Percentiles rank a stretch among this genome's conserved stretches.
phyloP scores from a whole-genome alignment of 305 asterid species.

The Fraxinus paxiana region DNA sequence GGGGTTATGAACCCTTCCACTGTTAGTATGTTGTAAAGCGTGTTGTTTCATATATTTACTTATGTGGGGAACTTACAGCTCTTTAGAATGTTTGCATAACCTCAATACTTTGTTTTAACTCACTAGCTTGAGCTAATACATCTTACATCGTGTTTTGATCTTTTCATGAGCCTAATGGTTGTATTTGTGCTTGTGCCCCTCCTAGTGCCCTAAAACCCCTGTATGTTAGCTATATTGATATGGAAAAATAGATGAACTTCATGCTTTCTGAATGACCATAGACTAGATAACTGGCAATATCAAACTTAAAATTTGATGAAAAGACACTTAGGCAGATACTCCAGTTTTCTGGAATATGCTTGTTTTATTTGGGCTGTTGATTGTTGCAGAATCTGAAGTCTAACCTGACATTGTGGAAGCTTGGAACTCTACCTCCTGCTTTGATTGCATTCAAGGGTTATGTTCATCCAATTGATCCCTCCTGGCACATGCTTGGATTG shows the following conservation, averaged over 20 bases:
- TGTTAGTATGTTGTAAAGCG: background rate
- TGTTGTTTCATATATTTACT: background rate
- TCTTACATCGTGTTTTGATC: background rate
- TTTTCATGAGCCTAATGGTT: background rate
- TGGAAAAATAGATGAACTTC: background rate
- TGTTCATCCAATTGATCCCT: constrained; percentile 79
- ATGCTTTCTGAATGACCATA: background rate
- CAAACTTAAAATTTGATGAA: background rate
- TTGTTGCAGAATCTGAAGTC: constrained; percentile 84
- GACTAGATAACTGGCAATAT: background rate
- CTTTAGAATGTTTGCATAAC: background rate
- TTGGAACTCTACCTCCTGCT: constrained; percentile 97
- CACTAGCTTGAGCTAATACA: background rate
- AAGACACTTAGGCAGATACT: background rate
- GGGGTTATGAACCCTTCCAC: background rate
- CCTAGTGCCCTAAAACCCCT: background rate
- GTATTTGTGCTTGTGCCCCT: background rate
- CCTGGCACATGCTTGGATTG: constrained; percentile 99
- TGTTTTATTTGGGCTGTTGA: background rate
- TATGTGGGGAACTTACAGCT: background rate
- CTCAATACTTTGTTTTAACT: background rate
- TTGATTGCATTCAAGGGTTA: constrained; percentile 86
- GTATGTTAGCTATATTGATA: background rate
- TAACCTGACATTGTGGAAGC: constrained; percentile 90
- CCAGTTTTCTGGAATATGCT: background rate